Evolutionary conservation across 1,284 basidiomycete species (phyloP), one percentile per base, ranked within the genome.

Genomic region (Ustilago tritici): DNA sequence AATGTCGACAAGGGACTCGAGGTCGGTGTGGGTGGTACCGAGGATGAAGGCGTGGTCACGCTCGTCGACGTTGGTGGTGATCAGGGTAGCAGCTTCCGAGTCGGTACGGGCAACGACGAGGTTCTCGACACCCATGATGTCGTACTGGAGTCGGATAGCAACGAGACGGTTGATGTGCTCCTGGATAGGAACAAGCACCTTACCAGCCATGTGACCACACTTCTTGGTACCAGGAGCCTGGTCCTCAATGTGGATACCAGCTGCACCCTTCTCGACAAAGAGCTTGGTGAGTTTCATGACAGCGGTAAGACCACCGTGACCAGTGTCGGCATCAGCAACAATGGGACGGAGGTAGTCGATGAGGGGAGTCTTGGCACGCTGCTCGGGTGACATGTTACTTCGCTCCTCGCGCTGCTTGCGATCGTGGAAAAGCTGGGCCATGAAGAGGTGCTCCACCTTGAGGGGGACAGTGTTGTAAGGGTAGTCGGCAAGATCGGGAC

Each of bases 31-130:
- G 56, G 95, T 96, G 64, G 90, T 91, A 52, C 96, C 96, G 40
- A 98, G 91, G 86, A 99, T 95, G 89, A 98, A 99, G 36, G 94
- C 88, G 84, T 99, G 96, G 88, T 99, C 96, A 46, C 96, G 92
- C 82, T 93, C 91, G 87, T 99, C 97, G 75, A 99, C 94, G 88
- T 98, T 98, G 83, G 93, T 92, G 59, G 95, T 94, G 89, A 99
- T 94, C 79, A 99, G 91, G 1, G 95, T 98, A 4, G 96, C 96
- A 9, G 96, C 95, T 87, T 98, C 92, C 11, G 91, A 92, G 86
- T 93, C 92, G 58, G 92, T 93, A 68, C 92, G 90, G 9, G 91
- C 91, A 69, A 93, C 89, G 80, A 92, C 91, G 72, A 93, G 89
- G 88, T 92, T 93, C 85, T 91, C 89, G 64, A 92, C 91, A 77